Evolutionary conservation across 176 grass and related monocot genomes (phyloP).

Genomic region (Cymbopogon citratus): DNA sequence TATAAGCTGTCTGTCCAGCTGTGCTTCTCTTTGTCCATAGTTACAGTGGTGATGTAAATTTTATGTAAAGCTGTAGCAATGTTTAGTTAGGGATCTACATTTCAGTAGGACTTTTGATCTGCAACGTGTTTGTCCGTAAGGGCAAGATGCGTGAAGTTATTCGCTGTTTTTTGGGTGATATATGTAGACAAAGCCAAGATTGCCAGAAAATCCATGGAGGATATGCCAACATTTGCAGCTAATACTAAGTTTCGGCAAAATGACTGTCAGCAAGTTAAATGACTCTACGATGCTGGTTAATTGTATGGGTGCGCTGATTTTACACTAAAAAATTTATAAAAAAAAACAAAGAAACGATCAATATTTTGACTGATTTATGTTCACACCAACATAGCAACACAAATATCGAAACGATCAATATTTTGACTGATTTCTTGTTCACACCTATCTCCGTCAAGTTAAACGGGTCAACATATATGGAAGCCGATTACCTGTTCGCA

Average conservation of each 20-base stretch:
- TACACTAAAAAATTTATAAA: neutral
- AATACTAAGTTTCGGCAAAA: neutral
- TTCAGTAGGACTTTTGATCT: neutral
- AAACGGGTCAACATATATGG: neutral
- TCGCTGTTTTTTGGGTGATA: no score
- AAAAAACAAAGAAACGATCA: neutral
- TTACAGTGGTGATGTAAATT: slow-evolving; percentile 13
- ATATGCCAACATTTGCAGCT: neutral
- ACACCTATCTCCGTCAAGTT: neutral
- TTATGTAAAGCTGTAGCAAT: slow-evolving; percentile 7
- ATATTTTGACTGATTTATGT: neutral
- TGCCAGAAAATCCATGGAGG: neutral
- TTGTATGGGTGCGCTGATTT: neutral
- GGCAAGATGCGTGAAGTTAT: neutral
- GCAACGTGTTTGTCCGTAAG: neutral
- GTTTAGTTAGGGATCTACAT: neutral
- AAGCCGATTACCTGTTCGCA: neutral
- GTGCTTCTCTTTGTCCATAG: neutral
- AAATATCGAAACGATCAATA: neutral
- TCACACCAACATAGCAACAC: neutral
- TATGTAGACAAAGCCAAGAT: slow-evolving; percentile 1
- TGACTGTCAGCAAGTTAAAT: neutral
- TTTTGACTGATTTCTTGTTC: neutral
- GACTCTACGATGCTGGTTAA: neutral
- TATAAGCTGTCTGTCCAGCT: neutral